Base-by-base conservation (phyloP, 1,284 basidiomycete genomes). In the Moesziomyces sp. region DNA sequence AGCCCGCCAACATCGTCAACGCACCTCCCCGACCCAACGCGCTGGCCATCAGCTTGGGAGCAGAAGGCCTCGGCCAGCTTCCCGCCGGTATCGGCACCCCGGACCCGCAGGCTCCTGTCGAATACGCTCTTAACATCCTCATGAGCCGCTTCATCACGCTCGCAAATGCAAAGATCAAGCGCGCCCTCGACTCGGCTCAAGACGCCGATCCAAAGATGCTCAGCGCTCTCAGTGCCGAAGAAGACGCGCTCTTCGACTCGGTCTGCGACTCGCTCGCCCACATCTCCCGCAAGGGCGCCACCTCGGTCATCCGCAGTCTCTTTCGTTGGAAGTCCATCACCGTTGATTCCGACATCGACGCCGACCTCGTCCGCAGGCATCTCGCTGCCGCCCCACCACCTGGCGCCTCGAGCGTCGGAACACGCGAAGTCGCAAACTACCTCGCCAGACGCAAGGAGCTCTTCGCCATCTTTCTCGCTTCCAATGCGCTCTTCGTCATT, bases 231-330 rank as follows among this genome's bases (percentile, higher is more conserved):
- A 93, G 91, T 34, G 87, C 89, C 0, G 88, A 89, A 1, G 87
- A 91, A 2, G 93, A 96, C 79, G 83, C 88, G 2, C 88, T 90
- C 59, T 92, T 96, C 72, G 94, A 97, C 80, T 89, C 91, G 30
- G 88, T 91, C 5, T 87, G 97, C 34, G 87, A 89, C 7, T 93
- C 93, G 2, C 88, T 98, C 4, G 93, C 92, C 10, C 92, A 93
- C 80, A 91, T 96, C 58, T 93, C 93, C 2, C 90, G 91, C 64
- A 92, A 92, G 57, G 90, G 93, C 63, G 88, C 93, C 3, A 92
- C 93, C 75, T 88, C 90, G 42, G 93, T 97, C 6, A 88, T 96
- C 35, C 92, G 94, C 68, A 91, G 93, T 6, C 88, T 97, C 54
- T 91, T 91, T 87, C 89, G 91, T 21, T 98, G 95, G 95, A 88